Conservation (phyloP, 2,329 filamentous ascomycete genomes). For the Helotiales sp. region DNA sequence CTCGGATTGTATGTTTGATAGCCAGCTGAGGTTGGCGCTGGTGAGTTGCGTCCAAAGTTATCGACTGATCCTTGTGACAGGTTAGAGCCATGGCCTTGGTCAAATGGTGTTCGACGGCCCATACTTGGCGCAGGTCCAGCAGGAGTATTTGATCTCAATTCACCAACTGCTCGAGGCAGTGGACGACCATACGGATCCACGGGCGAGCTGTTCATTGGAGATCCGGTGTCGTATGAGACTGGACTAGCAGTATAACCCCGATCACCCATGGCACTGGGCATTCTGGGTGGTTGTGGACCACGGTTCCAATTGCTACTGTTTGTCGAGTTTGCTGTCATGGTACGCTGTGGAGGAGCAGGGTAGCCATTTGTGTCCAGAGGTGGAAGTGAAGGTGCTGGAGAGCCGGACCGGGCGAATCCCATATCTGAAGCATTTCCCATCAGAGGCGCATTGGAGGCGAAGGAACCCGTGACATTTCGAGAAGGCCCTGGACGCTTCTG, state of each 20-base stretch:
- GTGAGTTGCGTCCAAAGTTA: slow-evolving; percentile 25
- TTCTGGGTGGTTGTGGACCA: slow-evolving; percentile 35
- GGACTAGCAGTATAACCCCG: slow-evolving; percentile 40
- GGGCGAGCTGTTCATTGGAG: slow-evolving; percentile 16
- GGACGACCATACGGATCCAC: slow-evolving; percentile 37
- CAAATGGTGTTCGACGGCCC: slow-evolving; percentile 37
- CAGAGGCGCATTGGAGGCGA: slow-evolving; percentile 62
- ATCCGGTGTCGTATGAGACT: slow-evolving; percentile 37
- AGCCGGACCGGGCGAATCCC: slow-evolving; percentile 51
- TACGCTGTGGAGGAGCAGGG: slow-evolving; percentile 35
- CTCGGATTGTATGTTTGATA: slow-evolving; percentile 35
- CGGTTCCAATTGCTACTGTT: slow-evolving; percentile 35
- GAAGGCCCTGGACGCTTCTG: slow-evolving; percentile 55
- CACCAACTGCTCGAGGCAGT: slow-evolving; percentile 34
- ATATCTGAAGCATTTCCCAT: slow-evolving; percentile 64
- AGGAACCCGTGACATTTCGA: slow-evolving; percentile 57
- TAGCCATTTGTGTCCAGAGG: slow-evolving; percentile 33
- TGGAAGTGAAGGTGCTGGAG: slow-evolving; percentile 39
- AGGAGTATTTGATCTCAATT: slow-evolving; percentile 38
- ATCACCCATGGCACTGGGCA: slow-evolving; percentile 40
- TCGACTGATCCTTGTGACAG: slow-evolving; percentile 23
- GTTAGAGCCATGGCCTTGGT: slow-evolving; percentile 28
- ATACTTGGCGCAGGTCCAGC: slow-evolving; percentile 36
- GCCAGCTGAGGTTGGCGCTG: slow-evolving; percentile 25
- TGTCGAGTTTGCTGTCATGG: slow-evolving; percentile 37